A percentile compares a stretch with the other conserved stretches of the same genome.
Evolutionary conservation across 768 basidiomycete genomes (phyloP).

Genomic region (Naganishia randhawae): DNA sequence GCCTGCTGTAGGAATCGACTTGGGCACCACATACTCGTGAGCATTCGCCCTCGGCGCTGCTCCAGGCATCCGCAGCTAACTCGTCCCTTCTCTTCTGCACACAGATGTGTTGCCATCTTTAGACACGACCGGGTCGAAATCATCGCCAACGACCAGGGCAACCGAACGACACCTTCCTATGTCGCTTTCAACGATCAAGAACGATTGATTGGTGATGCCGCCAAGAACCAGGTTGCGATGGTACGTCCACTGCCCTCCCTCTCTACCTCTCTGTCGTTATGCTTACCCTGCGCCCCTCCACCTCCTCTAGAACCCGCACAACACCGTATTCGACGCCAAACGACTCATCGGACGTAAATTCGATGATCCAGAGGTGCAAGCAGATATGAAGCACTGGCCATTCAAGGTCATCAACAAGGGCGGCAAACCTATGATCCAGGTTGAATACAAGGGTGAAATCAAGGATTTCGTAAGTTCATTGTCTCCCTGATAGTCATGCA

Average conservation of each 20-base stretch:
- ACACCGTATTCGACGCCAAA: constrained; percentile 97
- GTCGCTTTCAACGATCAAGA: constrained; percentile 92
- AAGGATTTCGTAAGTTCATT: constrained; percentile 77
- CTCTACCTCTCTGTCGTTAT: neutral
- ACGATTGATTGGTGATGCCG: constrained; percentile 98
- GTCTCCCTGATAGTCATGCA: neutral
- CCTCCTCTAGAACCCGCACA: constrained; percentile 67
- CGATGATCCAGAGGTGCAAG: constrained; percentile 55
- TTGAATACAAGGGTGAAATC: constrained; percentile 71
- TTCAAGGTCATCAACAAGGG: constrained; percentile 74
- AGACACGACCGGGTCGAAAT: constrained; percentile 78
- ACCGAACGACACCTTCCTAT: constrained; percentile 87
- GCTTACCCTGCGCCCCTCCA: neutral
- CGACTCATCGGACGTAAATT: constrained; percentile 77
- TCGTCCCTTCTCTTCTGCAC: neutral
- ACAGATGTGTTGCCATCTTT: constrained; percentile 71
- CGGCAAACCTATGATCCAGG: constrained; percentile 74
- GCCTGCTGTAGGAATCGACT: constrained; percentile 51
- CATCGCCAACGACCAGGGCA: constrained; percentile 57
- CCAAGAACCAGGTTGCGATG: constrained; percentile 67
- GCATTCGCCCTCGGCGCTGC: constrained; percentile 53
- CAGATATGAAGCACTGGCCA: constrained; percentile 58
- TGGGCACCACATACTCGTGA: constrained; percentile 95
- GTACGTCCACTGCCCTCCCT: neutral
- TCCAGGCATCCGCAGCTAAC: neutral